Conservation (phyloP, 2,329 filamentous ascomycete genomes). For the Fusarium stilboides region DNA sequence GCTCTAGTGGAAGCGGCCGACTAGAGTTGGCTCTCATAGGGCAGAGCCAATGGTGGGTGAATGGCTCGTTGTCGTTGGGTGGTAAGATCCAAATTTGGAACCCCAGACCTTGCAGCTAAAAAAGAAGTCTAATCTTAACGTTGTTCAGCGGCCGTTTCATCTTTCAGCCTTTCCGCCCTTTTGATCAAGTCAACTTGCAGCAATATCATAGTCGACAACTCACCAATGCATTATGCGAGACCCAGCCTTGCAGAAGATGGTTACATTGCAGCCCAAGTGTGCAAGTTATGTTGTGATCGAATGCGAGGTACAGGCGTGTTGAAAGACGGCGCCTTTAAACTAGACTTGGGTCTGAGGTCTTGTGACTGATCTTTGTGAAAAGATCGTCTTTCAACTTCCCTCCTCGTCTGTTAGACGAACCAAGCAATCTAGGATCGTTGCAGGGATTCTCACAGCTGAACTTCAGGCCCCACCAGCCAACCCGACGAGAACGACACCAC, state of each 20-base stretch:
- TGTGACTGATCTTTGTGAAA: slow-evolving; percentile 33
- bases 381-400: slow-evolving; percentile 42
- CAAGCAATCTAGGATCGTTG: slow-evolving; percentile 28
- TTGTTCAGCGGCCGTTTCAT: slow-evolving; percentile 42
- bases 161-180: slow-evolving; percentile 22
- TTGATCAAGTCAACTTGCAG: slow-evolving; percentile 3
- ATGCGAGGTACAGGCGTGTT: slow-evolving; percentile 14
- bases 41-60: slow-evolving; percentile 24
- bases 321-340: slow-evolving; percentile 4
- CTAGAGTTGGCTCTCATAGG: slow-evolving; percentile 18
- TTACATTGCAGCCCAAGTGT: slow-evolving; percentile 17
- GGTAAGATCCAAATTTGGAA: slow-evolving; percentile 28
- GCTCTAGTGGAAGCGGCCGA: slow-evolving; percentile 16
- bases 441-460: slow-evolving; percentile 46
- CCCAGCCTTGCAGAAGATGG: slow-evolving; percentile 24
- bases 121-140: slow-evolving; percentile 47
- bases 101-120: slow-evolving; percentile 33
- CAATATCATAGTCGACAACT: slow-evolving; percentile 9
- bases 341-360: slow-evolving; percentile 13
- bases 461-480: slow-evolving; percentile 29
- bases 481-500: slow-evolving; percentile 13
- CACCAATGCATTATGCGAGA: neutral
- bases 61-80: slow-evolving; percentile 28
- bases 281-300: slow-evolving; percentile 3
- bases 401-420: slow-evolving; percentile 24